phyloP scores from a whole-genome alignment of 139 green algal genomes.

The Closterium sp. region DNA sequence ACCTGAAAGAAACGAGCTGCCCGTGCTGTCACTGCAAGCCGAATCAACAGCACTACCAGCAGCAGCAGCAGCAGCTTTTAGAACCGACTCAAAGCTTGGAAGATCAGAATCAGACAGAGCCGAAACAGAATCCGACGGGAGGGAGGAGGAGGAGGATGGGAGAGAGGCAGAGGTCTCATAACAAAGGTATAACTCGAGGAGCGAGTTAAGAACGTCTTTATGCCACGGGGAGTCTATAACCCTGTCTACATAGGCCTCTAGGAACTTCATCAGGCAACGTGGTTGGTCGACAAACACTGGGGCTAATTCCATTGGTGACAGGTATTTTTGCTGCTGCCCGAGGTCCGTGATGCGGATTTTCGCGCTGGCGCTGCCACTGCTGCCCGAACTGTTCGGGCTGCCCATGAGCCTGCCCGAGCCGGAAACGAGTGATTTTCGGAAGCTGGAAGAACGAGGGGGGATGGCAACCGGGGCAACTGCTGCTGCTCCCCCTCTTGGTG shows the following conservation, averaged over 20 bases:
- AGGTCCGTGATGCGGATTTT: neutral
- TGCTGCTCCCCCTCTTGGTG: neutral
- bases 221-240: neutral
- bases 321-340: neutral
- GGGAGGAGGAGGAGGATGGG: neutral
- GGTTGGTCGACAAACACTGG: conserved; percentile 45
- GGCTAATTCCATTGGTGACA: conserved; percentile 63
- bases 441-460: neutral
- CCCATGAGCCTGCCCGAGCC: neutral
- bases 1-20: neutral
- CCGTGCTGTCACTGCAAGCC: neutral
- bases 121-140: neutral
- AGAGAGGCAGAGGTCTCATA: neutral
- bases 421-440: neutral
- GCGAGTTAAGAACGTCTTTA: conserved; percentile 24
- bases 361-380: neutral
- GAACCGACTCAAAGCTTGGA: neutral
- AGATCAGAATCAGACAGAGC: neutral
- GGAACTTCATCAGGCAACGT: conserved; percentile 23
- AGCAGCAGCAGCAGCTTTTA: neutral
- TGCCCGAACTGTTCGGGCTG: neutral
- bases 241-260: conserved; percentile 20
- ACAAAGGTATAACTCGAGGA: conserved; percentile 51
- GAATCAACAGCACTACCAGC: neutral
- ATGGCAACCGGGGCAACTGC: neutral